Conservation (phyloP, 768 basidiomycete genomes). For the Panaeolus papilionaceus region DNA sequence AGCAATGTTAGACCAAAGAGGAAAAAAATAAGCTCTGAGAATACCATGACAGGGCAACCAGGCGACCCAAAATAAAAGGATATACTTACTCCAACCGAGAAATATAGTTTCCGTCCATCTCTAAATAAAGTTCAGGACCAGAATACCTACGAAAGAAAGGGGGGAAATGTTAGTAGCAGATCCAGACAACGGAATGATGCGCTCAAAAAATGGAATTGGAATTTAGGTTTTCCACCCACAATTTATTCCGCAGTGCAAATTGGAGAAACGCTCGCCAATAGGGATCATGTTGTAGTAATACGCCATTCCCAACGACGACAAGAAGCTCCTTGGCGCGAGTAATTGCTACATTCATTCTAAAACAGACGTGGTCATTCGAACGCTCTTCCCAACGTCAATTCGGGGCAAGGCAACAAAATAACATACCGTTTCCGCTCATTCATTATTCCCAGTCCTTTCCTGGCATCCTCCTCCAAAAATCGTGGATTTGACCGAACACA, state of each 20-base stretch:
- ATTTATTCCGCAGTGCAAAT: slow-evolving; percentile 51
- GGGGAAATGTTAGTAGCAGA: slow-evolving; percentile 14
- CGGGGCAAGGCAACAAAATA: not conserved
- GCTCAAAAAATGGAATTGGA: no score
- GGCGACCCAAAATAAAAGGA: not conserved
- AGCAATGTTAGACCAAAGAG: slow-evolving; percentile 15
- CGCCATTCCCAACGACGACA: slow-evolving; percentile 53
- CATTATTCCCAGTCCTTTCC: slow-evolving; percentile 51
- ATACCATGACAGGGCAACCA: not conserved
- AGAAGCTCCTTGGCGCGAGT: slow-evolving; percentile 61
- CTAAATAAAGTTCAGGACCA: slow-evolving; percentile 49
- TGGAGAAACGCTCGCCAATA: slow-evolving; percentile 59
- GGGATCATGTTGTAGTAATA: slow-evolving; percentile 48
- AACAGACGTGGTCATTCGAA: not conserved
- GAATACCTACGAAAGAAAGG: slow-evolving; percentile 40
- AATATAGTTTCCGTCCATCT: slow-evolving; percentile 54
- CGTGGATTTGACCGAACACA: slow-evolving; percentile 52
- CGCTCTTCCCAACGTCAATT: not conserved
- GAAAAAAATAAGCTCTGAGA: not conserved
- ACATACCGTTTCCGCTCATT: slow-evolving; percentile 52
- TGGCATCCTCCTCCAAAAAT: slow-evolving; percentile 54
- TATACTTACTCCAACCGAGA: slow-evolving; percentile 51
- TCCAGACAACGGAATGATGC: not conserved
- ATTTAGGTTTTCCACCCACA: slow-evolving; percentile 37
- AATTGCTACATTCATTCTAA: slow-evolving; percentile 60